Conservation (phyloP, 495 filamentous ascomycete genomes). For the Penicillium atrosanguineum region DNA sequence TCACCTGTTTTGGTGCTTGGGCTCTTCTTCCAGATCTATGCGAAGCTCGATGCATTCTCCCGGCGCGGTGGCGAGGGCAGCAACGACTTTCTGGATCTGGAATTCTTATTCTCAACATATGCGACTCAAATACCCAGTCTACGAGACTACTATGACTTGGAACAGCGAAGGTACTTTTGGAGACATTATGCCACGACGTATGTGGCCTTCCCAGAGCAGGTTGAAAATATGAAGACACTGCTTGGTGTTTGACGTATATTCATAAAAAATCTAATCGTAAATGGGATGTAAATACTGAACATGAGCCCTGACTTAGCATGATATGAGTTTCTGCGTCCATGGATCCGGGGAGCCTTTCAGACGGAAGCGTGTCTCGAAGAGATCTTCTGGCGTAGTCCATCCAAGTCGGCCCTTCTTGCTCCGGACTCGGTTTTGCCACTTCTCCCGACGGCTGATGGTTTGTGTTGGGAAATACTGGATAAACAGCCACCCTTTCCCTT, state of each 20-base stretch:
- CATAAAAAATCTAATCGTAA: not conserved
- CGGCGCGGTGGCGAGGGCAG: conserved; percentile 19
- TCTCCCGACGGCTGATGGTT: conserved; percentile 23
- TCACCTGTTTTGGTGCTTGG: conserved; percentile 20
- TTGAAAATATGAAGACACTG: conserved; percentile 19
- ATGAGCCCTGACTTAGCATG: conserved; percentile 9
- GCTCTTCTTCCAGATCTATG: conserved; percentile 22
- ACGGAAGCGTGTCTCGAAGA: conserved; percentile 30
- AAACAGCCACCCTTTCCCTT: conserved; percentile 26
- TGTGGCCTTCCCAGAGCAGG: conserved; percentile 20
- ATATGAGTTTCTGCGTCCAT: conserved; percentile 28
- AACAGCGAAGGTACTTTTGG: conserved; percentile 20
- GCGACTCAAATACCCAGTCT: conserved; percentile 19
- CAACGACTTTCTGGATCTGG: conserved; percentile 24
- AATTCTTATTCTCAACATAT: conserved; percentile 22
- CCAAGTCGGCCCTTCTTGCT: conserved; percentile 26
- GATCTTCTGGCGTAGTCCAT: conserved; percentile 26
- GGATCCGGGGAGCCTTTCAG: conserved; percentile 27
- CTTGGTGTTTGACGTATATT: conserved; percentile 16
- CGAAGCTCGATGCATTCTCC: conserved; percentile 21
- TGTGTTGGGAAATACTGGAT: conserved; percentile 25
- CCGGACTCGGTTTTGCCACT: conserved; percentile 26
- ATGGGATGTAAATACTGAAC: not conserved
- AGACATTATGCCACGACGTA: conserved; percentile 20
- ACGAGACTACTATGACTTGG: conserved; percentile 16